Percentiles rank a stretch among this genome's conserved stretches.
These are phyloP conservation scores for Sicyos baderoa DNA, from an alignment of 306 rosid genomes.

Conservation along the genomic window DNA sequence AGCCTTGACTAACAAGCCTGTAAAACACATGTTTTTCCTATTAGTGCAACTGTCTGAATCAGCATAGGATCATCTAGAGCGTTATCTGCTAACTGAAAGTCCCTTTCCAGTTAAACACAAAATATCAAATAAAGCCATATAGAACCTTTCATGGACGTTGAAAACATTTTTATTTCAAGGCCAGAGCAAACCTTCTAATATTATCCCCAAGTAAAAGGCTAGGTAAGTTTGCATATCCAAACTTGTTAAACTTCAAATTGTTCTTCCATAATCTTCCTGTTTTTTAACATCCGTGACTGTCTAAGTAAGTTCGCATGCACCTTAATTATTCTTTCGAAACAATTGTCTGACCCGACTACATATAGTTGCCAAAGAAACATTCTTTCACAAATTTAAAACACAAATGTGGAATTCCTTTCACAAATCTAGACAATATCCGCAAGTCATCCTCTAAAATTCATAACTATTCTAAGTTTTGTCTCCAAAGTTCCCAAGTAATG, in stretches of 20 bases:
- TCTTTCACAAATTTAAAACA: neutral
- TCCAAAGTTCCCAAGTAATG: neutral
- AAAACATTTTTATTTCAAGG: neutral
- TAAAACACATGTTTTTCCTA: constrained; percentile 11
- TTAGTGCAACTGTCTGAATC: neutral
- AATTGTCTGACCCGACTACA: no score
- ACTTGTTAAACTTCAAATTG: neutral
- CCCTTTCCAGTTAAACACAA: neutral
- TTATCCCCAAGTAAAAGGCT: neutral
- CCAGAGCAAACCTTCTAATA: neutral
- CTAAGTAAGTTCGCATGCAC: no score
- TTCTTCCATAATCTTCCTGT: no score
- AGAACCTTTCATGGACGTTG: constrained; percentile 27
- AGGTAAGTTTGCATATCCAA: neutral
- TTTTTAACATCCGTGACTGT: no score
- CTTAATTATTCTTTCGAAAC: no score
- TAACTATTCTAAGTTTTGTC: neutral
- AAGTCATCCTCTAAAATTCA: neutral
- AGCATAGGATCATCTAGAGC: neutral
- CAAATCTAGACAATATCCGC: neutral
- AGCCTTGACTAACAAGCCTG: constrained; percentile 77
- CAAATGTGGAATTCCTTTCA: constrained; percentile 8
- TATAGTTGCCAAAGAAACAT: neutral
- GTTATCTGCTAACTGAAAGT: neutral
- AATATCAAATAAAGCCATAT: neutral